phyloP scores from a whole-genome alignment of 306 rosid genomes.

The Clitoria ternatea region DNA sequence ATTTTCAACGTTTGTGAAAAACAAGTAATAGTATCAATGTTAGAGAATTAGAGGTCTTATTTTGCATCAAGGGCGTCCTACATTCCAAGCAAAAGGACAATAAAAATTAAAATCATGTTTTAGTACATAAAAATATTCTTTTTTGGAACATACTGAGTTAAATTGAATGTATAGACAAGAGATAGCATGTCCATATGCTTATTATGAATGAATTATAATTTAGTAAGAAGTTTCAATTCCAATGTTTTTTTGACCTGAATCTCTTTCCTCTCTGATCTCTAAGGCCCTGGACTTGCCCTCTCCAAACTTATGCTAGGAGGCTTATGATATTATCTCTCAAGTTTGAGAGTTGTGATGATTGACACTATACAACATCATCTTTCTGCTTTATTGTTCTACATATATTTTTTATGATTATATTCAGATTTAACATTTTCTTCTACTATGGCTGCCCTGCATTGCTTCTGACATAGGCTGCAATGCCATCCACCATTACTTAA shows the following conservation, averaged over 20 bases:
- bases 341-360: not conserved
- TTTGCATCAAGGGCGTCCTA: not conserved
- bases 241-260: not conserved
- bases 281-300: not conserved
- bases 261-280: not conserved
- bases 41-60: not conserved
- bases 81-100: not conserved
- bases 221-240: not conserved
- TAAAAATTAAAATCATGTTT: not conserved
- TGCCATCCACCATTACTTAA: not conserved
- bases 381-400: not conserved
- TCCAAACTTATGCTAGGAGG: not conserved
- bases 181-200: slow-evolving; percentile 3
- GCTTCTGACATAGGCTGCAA: not conserved
- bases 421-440: not conserved
- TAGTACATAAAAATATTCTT: not conserved
- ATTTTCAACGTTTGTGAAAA: not conserved
- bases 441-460: not conserved
- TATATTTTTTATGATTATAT: not conserved
- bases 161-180: not conserved
- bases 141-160: not conserved
- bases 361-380: not conserved
- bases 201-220: not conserved
- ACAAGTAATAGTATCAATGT: not conserved
- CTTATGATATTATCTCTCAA: not conserved